These are phyloP conservation scores for Saccharum spontaneum DNA, from an alignment of 176 grass and related monocot genomes.

Conservation along the genomic window DNA sequence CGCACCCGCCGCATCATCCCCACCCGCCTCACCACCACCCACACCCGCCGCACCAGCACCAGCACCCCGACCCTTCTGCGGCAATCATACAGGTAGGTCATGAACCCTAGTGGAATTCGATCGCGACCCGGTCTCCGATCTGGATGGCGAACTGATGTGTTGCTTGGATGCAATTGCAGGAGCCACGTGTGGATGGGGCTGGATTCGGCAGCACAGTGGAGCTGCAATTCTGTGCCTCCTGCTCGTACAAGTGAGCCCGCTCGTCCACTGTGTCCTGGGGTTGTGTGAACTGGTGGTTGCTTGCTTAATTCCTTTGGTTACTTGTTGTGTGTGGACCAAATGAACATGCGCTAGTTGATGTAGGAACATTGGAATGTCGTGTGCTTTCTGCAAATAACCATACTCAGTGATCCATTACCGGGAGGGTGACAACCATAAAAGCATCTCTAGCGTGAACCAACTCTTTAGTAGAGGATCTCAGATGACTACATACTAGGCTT, in stretches of 20 bases:
- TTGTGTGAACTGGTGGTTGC: background rate
- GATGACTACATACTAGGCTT: no score
- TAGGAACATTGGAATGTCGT: background rate
- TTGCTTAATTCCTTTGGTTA: background rate
- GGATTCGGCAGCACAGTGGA: constrained; percentile 75
- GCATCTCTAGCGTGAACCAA: background rate
- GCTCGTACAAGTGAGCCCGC: constrained; percentile 72
- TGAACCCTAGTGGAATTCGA: constrained; percentile 23
- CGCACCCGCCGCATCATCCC: constrained; percentile 12
- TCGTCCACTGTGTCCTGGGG: background rate
- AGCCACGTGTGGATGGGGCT: constrained; percentile 46
- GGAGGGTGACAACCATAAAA: background rate
- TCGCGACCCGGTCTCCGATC: constrained; percentile 21
- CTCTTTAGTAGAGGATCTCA: background rate
- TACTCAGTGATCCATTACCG: background rate
- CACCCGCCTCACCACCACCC: constrained; percentile 5
- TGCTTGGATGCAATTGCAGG: constrained; percentile 26
- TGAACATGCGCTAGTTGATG: background rate
- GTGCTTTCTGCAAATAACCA: background rate
- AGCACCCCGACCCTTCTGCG: constrained; percentile 21
- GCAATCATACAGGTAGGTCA: constrained; percentile 38
- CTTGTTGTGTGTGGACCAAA: background rate
- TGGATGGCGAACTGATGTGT: constrained; percentile 1
- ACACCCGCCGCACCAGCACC: constrained; percentile 43
- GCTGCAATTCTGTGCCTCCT: constrained; percentile 87